These are phyloP conservation scores for Cucumis melo DNA, from an alignment of 306 rosid genomes.

Conservation along the genomic window DNA sequence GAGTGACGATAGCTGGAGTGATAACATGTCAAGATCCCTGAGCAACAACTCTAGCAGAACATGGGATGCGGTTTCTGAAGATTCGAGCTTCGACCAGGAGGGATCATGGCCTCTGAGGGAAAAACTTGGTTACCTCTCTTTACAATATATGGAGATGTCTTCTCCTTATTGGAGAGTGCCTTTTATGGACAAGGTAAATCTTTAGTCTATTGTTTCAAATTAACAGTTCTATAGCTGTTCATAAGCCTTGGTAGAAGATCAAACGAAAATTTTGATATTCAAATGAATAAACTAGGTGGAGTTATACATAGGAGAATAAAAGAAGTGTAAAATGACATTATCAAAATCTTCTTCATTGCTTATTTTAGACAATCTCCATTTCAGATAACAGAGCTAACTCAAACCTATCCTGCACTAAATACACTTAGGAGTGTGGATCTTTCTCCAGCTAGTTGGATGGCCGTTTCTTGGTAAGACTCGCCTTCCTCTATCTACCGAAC, in stretches of 20 bases:
- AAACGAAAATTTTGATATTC: background rate
- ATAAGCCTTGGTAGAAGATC: background rate
- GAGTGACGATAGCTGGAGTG: slow-evolving; percentile 71
- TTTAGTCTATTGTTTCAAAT: slow-evolving; percentile 1
- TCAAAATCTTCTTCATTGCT: background rate
- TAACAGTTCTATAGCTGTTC: background rate
- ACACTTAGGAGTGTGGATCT: slow-evolving; percentile 63
- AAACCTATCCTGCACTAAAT: slow-evolving; percentile 33
- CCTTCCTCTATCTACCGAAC: background rate
- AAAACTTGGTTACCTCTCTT: slow-evolving; percentile 44
- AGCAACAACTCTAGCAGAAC: slow-evolving; percentile 61
- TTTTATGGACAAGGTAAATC: slow-evolving; percentile 44
- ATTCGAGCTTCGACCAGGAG: slow-evolving; percentile 52
- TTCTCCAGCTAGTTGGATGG: slow-evolving; percentile 92
- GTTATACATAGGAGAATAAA: background rate
- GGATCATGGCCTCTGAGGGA: slow-evolving; percentile 32
- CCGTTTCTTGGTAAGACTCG: slow-evolving; percentile 64
- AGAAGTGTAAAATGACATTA: background rate
- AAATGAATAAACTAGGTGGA: background rate
- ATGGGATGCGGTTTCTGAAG: slow-evolving; percentile 60
- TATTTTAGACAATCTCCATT: background rate
- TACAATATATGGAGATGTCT: slow-evolving; percentile 38
- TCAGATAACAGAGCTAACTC: slow-evolving; percentile 51
- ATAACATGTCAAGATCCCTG: slow-evolving; percentile 35
- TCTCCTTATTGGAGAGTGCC: slow-evolving; percentile 63